These are phyloP conservation scores for Leccinum laetum DNA, from an alignment of 1,284 basidiomycete species.

Conservation along the genomic window DNA sequence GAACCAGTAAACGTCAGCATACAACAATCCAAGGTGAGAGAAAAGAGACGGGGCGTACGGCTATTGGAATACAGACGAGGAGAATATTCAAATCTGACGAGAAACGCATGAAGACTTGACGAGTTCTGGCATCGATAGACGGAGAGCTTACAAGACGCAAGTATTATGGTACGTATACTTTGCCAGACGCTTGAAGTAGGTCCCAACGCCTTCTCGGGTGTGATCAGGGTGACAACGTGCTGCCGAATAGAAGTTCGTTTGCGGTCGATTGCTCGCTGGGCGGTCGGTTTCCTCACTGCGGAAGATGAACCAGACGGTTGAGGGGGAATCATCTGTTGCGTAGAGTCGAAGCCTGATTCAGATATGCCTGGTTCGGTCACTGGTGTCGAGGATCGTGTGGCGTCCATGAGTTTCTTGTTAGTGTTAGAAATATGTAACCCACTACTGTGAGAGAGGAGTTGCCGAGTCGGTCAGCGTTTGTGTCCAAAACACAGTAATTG, in stretches of 20 bases:
- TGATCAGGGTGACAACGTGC: slow-evolving; percentile 23
- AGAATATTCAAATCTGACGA: slow-evolving; percentile 62
- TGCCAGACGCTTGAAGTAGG: slow-evolving; percentile 40
- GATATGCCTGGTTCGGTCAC: slow-evolving; percentile 17
- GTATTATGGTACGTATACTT: slow-evolving; percentile 50
- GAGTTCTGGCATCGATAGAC: neutral
- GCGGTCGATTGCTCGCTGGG: neutral
- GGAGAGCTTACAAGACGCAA: slow-evolving; percentile 47
- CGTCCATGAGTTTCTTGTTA: slow-evolving; percentile 17
- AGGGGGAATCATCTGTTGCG: slow-evolving; percentile 1
- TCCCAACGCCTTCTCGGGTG: slow-evolving; percentile 40
- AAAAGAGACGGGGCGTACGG: slow-evolving; percentile 43
- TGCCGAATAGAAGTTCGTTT: slow-evolving; percentile 15
- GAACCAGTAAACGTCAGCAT: slow-evolving; percentile 6
- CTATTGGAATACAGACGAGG: slow-evolving; percentile 66
- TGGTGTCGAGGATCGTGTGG: slow-evolving; percentile 11
- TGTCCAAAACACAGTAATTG: neutral
- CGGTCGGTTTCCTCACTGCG: slow-evolving; percentile 6
- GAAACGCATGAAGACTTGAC: slow-evolving; percentile 3
- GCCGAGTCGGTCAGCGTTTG: neutral
- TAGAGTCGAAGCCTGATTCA: slow-evolving; percentile 8
- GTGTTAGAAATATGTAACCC: slow-evolving; percentile 6
- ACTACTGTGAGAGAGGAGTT: slow-evolving; percentile 2
- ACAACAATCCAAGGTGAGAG: neutral
- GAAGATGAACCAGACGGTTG: slow-evolving; percentile 15